Percentiles rank a stretch among this genome's conserved stretches.
These are phyloP conservation scores for Amylocystis lapponica DNA, from an alignment of 768 basidiomycete species.

Conservation along the genomic window DNA sequence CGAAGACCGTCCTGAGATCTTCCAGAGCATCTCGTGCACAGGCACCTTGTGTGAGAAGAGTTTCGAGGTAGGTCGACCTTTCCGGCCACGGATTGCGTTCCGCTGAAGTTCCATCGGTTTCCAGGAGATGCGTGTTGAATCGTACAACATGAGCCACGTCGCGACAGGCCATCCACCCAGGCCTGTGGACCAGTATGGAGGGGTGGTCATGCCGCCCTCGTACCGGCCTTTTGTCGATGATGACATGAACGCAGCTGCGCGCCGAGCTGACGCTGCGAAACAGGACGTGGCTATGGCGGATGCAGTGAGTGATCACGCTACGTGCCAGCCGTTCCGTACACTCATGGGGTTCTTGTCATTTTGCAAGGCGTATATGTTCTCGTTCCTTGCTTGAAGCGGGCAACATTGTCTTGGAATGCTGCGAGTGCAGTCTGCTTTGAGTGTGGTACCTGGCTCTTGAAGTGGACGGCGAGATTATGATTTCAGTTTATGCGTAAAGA, in stretches of 20 bases:
- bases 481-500: too few relatives aligned
- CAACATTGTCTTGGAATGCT: too few relatives aligned
- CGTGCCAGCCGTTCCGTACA: too few relatives aligned
- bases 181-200: not conserved
- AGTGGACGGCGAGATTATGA: too few relatives aligned
- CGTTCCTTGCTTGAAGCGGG: too few relatives aligned
- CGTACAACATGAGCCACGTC: not conserved
- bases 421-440: too few relatives aligned
- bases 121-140: slow-evolving; percentile 4
- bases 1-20: not conserved
- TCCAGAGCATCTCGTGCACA: slow-evolving; percentile 4
- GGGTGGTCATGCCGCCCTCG: not conserved
- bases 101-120: not conserved
- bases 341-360: not conserved
- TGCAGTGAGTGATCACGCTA: not conserved
- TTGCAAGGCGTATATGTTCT: too few relatives aligned
- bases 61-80: slow-evolving; percentile 3
- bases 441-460: too few relatives aligned
- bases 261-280: not conserved
- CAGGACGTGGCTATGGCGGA: not conserved
- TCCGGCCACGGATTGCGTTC: not conserved
- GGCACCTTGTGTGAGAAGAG: not conserved
- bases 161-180: not conserved
- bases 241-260: not conserved
- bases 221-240: not conserved